Evolutionary conservation across 352 stramenopile species (phyloP).

Genomic region (Phytophthora sansomeana): DNA sequence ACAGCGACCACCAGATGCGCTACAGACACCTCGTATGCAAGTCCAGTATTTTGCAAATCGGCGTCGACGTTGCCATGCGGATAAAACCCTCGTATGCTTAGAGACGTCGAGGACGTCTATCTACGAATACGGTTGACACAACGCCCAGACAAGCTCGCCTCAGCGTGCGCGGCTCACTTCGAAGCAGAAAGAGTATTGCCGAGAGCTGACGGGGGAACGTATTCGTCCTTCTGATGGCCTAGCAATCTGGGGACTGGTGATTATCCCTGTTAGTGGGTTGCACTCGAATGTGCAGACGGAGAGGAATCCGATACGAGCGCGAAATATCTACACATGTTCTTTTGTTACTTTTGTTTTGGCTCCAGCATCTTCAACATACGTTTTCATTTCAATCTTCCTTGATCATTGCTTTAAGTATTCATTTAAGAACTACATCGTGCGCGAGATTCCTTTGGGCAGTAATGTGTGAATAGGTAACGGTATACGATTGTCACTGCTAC

Average conservation of each 20-base stretch:
- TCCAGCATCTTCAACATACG: no score
- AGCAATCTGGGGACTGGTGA: not conserved
- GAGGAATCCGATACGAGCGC: not conserved
- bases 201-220: not conserved
- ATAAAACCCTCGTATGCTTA: constrained; percentile 2
- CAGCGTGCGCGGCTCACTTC: constrained; percentile 6
- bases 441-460: not conserved
- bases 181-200: not conserved
- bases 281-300: not conserved
- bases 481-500: not conserved
- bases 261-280: not conserved
- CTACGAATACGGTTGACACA: constrained; percentile 1
- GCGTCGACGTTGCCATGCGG: no score
- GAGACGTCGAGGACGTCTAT: no score
- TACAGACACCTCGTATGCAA: no score
- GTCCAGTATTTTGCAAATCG: no score
- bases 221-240: constrained; percentile 1
- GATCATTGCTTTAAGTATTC: constrained; percentile 3
- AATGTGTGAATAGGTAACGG: not conserved
- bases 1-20: constrained; percentile 1
- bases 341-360: no score
- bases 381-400: no score
- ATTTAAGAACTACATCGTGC: not conserved
- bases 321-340: not conserved
- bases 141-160: no score